These are phyloP conservation scores for Colletotrichum destructivum DNA, from an alignment of 2,329 filamentous ascomycete genomes.

Conservation along the genomic window DNA sequence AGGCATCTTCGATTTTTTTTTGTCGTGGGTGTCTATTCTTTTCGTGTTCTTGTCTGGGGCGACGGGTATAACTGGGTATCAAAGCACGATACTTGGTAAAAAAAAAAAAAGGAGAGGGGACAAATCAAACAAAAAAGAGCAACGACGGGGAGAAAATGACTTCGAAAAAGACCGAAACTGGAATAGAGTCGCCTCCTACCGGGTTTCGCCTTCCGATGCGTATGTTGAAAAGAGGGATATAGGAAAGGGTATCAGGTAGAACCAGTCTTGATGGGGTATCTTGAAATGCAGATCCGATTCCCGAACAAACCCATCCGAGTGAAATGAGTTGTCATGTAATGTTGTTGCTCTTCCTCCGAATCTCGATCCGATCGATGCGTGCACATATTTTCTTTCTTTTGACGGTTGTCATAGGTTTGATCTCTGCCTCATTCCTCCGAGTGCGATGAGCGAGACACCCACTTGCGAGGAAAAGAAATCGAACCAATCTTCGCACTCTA, in stretches of 20 bases:
- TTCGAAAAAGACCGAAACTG: slow-evolving; percentile 43
- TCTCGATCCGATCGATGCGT: slow-evolving; percentile 39
- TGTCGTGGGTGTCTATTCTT: slow-evolving; percentile 45
- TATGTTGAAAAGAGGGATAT: slow-evolving; percentile 45
- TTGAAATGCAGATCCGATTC: slow-evolving; percentile 71
- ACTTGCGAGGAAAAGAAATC: slow-evolving; percentile 18
- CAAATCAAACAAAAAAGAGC: slow-evolving; percentile 43
- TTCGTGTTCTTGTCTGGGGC: slow-evolving; percentile 44
- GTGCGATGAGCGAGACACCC: slow-evolving; percentile 23
- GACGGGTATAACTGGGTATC: slow-evolving; percentile 56
- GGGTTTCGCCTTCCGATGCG: slow-evolving; percentile 40
- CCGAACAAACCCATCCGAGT: slow-evolving; percentile 54
- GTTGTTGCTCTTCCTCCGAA: slow-evolving; percentile 39
- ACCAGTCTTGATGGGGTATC: slow-evolving; percentile 70
- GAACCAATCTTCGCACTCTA: slow-evolving; percentile 53
- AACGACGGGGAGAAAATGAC: slow-evolving; percentile 40
- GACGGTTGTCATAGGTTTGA: neutral
- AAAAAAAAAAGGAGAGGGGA: slow-evolving; percentile 3
- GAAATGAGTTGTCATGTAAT: slow-evolving; percentile 40
- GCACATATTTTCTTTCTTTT: slow-evolving; percentile 22
- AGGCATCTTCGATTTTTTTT: slow-evolving; percentile 45
- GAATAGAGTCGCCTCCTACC: slow-evolving; percentile 41
- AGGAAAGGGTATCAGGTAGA: slow-evolving; percentile 52
- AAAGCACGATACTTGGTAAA: slow-evolving; percentile 47
- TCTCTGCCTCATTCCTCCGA: slow-evolving; percentile 24